Percentiles rank a stretch among this genome's conserved stretches.
Evolutionary conservation across 2,329 filamentous ascomycete species (phyloP).

Genomic region (Fusarium hainanense): DNA sequence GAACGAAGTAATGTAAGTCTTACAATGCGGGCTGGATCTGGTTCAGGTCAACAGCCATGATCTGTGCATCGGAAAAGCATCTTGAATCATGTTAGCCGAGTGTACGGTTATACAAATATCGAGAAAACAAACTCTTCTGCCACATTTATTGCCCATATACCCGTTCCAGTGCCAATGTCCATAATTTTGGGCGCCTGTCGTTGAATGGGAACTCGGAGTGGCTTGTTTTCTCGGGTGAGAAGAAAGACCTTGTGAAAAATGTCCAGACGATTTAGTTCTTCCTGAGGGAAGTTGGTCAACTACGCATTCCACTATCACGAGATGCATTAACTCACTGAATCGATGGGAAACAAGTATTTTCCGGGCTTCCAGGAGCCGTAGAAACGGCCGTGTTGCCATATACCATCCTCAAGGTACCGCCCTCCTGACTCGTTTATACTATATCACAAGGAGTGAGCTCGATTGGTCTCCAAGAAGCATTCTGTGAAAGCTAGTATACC

Average conservation of each 20-base stretch:
- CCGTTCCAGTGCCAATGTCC: slow-evolving; percentile 85
- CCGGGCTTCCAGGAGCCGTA: slow-evolving; percentile 76
- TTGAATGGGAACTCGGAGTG: slow-evolving; percentile 39
- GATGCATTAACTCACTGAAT: slow-evolving; percentile 66
- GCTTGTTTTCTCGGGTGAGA: slow-evolving; percentile 65
- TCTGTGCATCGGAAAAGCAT: slow-evolving; percentile 42
- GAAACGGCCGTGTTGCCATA: slow-evolving; percentile 72
- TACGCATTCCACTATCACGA: not conserved
- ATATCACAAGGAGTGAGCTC: slow-evolving; percentile 21
- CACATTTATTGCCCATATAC: slow-evolving; percentile 91
- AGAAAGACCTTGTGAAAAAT: slow-evolving; percentile 83
- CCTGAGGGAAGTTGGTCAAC: slow-evolving; percentile 54
- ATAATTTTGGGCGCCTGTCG: slow-evolving; percentile 57
- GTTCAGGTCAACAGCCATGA: slow-evolving; percentile 56
- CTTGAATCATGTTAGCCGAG: slow-evolving; percentile 35
- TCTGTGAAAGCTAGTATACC: slow-evolving; percentile 36
- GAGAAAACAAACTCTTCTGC: slow-evolving; percentile 69
- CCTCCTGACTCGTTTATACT: slow-evolving; percentile 37
- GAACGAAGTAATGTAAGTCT: slow-evolving; percentile 18
- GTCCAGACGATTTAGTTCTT: slow-evolving; percentile 81
- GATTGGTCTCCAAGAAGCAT: not conserved
- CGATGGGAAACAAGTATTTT: slow-evolving; percentile 81
- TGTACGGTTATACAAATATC: not conserved
- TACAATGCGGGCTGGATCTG: slow-evolving; percentile 55
- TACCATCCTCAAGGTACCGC: slow-evolving; percentile 45